phyloP scores from a whole-genome alignment of 1,139 yeast species.

The Geotrichum citri-aurantii region DNA sequence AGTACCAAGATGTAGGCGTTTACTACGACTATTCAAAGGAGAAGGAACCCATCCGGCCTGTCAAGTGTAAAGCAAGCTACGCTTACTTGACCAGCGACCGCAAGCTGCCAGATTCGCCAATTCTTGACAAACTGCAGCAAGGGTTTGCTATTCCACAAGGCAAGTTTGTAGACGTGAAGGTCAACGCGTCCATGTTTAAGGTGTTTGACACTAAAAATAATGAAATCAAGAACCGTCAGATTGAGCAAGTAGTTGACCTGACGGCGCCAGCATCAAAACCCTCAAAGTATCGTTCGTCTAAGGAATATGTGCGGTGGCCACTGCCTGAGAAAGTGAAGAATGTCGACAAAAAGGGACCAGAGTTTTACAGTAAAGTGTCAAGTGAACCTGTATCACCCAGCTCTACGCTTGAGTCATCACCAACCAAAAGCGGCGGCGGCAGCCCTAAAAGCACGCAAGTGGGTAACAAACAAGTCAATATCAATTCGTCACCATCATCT shows the following conservation, averaged over 20 bases:
- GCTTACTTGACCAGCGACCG: conserved; percentile 8
- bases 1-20: conserved; percentile 38
- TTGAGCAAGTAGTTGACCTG: conserved; percentile 7
- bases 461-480: not conserved
- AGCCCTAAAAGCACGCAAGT: not conserved
- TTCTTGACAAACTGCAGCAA: conserved; percentile 5
- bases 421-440: not conserved
- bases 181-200: conserved; percentile 9
- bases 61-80: conserved; percentile 14
- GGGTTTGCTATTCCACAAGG: conserved; percentile 15
- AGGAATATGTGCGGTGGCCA: not conserved
- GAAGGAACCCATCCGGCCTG: conserved; percentile 11
- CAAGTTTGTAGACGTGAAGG: conserved; percentile 10
- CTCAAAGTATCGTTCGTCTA: not conserved
- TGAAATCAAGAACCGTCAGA: conserved; percentile 4
- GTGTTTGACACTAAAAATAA: conserved; percentile 6
- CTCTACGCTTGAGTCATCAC: not conserved
- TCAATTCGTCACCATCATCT: not conserved
- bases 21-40: conserved; percentile 16
- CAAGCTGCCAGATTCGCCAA: conserved; percentile 17
- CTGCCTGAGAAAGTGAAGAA: too few species aligned
- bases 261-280: conserved; percentile 9
- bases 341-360: too few species aligned
- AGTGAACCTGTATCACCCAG: too few species aligned
- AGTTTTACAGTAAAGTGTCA: too few species aligned